Evolutionary conservation across 768 basidiomycete genomes (phyloP), one percentile per base, ranked within the genome.

Genomic region (Suillus subaureus): DNA sequence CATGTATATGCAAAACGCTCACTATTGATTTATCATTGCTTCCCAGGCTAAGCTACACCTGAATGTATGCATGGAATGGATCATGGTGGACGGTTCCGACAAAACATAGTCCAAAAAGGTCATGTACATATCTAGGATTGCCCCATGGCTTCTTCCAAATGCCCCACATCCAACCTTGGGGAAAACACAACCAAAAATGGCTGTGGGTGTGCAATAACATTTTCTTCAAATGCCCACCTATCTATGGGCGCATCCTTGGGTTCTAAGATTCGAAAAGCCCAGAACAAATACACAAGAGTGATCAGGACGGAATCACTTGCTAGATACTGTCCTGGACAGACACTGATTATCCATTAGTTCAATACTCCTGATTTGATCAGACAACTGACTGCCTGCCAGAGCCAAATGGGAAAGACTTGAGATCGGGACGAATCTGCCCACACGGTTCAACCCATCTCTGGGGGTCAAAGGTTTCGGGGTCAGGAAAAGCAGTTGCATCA

Each of bases 271-370:
- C 73, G 80, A 78, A 90, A 90, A 0, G 87, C 83, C 87, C 88
- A 89, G 9, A 87, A 79, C 12, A 87, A 74, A n/a, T 87, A 76
- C 0, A 87, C 86, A 0, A 87, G 84, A 69, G 85, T 89, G 52
- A 90, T 78, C 69, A 86, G 87, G 0, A 89, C 75, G 1, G 89
- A 89, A 1, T 73, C 69, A 26, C 78, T 62, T 3, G 69, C 71
- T 37, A 73, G 82, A 71, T 88, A 80, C 67, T 84, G 84, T 0
- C 88, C 88, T 0, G 87, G 87, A 64, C 89, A 90, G 0, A 87
- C 81, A 42, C 88, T 84, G 43, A 35, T 61, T 28, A 31, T 21
- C 18, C 31, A 11, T 60, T 21, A 42, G 63, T 26, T 51, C 6
- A 15, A 33, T 28, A 21, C 13, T 11, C 2, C 31, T 21, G 18